phyloP scores from a whole-genome alignment of 177 flowering plant species.

The Vitis hybrid region DNA sequence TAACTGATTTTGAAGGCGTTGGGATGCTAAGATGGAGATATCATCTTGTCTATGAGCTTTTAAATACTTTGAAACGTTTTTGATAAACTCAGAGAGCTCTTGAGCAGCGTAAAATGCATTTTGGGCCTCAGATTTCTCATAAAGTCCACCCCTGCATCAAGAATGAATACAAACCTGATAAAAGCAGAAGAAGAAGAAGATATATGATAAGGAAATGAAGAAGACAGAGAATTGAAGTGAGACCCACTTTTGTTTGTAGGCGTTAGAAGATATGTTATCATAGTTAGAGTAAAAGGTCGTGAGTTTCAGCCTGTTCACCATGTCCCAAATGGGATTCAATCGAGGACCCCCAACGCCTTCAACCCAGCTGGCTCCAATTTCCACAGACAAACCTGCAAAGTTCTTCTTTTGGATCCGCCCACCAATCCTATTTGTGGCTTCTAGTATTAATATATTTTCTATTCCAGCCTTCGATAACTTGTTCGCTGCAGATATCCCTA shows the following conservation, averaged over 20 bases:
- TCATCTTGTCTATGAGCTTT: constrained; percentile 25
- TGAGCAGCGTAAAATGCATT: constrained; percentile 1
- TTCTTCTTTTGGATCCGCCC: constrained; percentile 33
- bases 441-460: constrained; percentile 36
- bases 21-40: constrained; percentile 35
- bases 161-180: too few species aligned
- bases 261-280: constrained; percentile 35
- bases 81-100: background rate
- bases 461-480: constrained; percentile 37
- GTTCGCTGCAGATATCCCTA: constrained; percentile 49
- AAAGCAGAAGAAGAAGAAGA: background rate
- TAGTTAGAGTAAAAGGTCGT: constrained; percentile 32
- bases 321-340: constrained; percentile 32
- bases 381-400: constrained; percentile 40
- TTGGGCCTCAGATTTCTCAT: constrained; percentile 10
- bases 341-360: constrained; percentile 33
- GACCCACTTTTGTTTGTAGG: constrained; percentile 36
- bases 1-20: constrained; percentile 35
- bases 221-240: background rate
- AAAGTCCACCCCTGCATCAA: constrained; percentile 14
- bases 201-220: background rate
- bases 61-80: constrained; percentile 10
- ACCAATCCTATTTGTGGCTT: constrained; percentile 45
- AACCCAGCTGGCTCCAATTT: constrained; percentile 53
- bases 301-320: constrained; percentile 36